Conservation (phyloP, 176 grass and related monocot genomes). For the Musa beccarii region DNA sequence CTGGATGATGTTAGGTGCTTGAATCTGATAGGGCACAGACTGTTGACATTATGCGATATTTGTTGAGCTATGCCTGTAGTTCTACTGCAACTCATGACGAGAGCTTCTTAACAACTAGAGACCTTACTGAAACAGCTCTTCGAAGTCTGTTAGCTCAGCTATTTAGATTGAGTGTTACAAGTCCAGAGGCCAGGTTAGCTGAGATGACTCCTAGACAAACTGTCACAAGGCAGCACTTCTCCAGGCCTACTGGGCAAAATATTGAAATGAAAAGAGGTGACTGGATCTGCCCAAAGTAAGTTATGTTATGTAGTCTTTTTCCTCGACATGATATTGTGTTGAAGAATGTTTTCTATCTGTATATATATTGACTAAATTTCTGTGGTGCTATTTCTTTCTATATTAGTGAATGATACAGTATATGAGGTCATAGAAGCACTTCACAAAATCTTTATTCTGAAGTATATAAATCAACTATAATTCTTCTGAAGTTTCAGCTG, state of each 20-base stretch:
- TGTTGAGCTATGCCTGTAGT: constrained; percentile 64
- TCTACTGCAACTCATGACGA: constrained; percentile 9
- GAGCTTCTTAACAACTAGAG: constrained; percentile 30
- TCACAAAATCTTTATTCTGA: background rate
- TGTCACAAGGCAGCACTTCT: constrained; percentile 18
- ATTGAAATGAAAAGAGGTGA: constrained; percentile 84
- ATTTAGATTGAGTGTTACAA: constrained; percentile 32
- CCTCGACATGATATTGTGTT: background rate
- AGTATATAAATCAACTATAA: no score
- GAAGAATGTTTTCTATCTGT: background rate
- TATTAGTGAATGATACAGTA: background rate
- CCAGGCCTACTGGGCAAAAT: constrained; percentile 44
- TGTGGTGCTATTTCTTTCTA: background rate
- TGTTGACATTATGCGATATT: constrained; percentile 65
- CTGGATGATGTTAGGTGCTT: constrained; percentile 29
- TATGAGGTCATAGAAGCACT: background rate
- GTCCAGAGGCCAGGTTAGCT: constrained; percentile 16
- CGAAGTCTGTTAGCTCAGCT: constrained; percentile 62
- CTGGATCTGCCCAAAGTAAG: constrained; percentile 84
- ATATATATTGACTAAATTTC: background rate
- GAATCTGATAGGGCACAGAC: constrained; percentile 53
- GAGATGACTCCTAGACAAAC: constrained; percentile 26
- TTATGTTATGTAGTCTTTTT: background rate
- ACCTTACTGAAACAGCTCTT: constrained; percentile 49
- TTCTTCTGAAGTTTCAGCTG: no score